These are phyloP conservation scores for Platanthera guangdongensis DNA, from an alignment of 106 monocot genomes.

Conservation along the genomic window DNA sequence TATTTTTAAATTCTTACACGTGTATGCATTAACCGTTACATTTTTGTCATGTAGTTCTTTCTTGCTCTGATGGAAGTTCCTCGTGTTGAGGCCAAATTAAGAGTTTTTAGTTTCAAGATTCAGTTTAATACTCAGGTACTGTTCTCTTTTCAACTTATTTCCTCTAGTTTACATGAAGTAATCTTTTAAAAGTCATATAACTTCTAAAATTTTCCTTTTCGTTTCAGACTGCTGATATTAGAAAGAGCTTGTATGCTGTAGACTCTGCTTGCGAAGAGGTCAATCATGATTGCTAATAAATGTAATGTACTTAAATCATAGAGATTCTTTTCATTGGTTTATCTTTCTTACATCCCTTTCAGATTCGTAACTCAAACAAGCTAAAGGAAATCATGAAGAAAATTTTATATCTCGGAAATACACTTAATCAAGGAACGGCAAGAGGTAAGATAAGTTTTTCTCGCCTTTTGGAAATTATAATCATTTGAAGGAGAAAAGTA, in stretches of 20 bases:
- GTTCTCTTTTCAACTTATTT: not conserved
- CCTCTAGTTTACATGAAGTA: not conserved
- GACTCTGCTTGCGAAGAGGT: slow-evolving; percentile 79
- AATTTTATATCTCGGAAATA: slow-evolving; percentile 81
- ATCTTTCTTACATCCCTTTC: slow-evolving; percentile 8
- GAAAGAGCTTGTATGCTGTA: slow-evolving; percentile 51
- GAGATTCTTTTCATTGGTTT: not conserved
- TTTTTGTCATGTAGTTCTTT: slow-evolving; percentile 16
- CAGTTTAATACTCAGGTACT: slow-evolving; percentile 12
- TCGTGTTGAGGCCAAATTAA: slow-evolving; percentile 21
- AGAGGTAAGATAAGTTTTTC: slow-evolving; percentile 46
- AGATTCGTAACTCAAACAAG: slow-evolving; percentile 80
- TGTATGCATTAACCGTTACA: not conserved
- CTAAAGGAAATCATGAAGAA: slow-evolving; percentile 92
- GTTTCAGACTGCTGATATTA: slow-evolving; percentile 64
- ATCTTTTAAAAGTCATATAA: not conserved
- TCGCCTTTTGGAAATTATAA: not conserved
- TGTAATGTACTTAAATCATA: not conserved
- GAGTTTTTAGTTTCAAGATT: slow-evolving; percentile 20
- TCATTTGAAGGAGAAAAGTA: not conserved
- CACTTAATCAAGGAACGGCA: slow-evolving; percentile 89
- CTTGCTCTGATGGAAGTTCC: slow-evolving; percentile 27
- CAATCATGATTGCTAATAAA: not conserved
- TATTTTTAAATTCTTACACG: too few species aligned
- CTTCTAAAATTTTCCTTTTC: slow-evolving; percentile 1